A percentile compares a stretch with the other conserved stretches of the same genome.
Evolutionary conservation across 1,284 basidiomycete species (phyloP).

Genomic region (Ceratobasidium theobromae): DNA sequence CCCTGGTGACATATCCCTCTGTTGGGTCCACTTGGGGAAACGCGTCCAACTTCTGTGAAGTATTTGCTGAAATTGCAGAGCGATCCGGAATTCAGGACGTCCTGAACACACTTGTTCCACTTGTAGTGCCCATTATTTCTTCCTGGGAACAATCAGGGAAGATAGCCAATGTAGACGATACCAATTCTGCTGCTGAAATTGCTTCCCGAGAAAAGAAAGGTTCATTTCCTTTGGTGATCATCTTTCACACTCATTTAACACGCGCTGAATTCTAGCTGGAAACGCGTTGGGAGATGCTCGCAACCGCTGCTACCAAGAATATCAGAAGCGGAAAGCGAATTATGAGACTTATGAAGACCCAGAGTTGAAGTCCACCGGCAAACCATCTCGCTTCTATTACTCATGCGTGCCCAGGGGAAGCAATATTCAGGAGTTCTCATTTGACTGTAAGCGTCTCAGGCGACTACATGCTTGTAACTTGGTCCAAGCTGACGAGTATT

Average conservation of each 20-base stretch:
- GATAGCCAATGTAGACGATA: conserved; percentile 12
- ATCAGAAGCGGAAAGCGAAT: not conserved
- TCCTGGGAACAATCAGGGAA: conserved; percentile 11
- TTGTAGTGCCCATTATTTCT: conserved; percentile 6
- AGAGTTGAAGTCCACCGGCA: not conserved
- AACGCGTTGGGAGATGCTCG: conserved; percentile 23
- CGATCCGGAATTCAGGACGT: conserved; percentile 3
- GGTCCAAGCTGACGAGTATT: too few relatives aligned
- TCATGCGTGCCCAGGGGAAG: not conserved
- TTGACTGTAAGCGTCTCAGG: conserved; percentile 5
- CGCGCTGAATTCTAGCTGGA: conserved; percentile 4
- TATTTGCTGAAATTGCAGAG: conserved; percentile 2
- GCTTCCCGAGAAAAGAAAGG: conserved; percentile 25
- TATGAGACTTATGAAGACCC: not conserved
- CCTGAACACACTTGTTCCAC: not conserved
- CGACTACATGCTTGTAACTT: too few relatives aligned
- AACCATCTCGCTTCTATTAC: not conserved
- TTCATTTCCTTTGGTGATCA: not conserved
- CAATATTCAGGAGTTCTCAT: not conserved
- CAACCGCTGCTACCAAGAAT: not conserved
- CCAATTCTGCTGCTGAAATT: not conserved
- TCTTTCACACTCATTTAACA: not conserved
- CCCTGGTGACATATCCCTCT: not conserved
- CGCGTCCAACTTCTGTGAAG: conserved; percentile 16
- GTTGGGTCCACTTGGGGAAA: not conserved